phyloP scores from a whole-genome alignment of 2,329 filamentous ascomycete genomes.

The Sordariomycetes sp. region DNA sequence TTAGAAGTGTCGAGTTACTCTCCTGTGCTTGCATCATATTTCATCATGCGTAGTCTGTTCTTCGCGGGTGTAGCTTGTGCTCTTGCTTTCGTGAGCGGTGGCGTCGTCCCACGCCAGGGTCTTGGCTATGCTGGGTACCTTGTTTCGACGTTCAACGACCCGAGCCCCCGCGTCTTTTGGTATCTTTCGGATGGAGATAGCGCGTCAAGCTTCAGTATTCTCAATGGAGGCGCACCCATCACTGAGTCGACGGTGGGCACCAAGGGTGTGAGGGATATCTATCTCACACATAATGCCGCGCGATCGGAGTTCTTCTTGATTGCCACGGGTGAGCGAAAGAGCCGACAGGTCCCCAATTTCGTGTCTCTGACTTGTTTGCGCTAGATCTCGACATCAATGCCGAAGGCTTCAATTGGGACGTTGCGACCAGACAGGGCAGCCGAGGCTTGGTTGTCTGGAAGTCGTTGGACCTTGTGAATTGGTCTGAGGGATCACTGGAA shows the following conservation, averaged over 20 bases:
- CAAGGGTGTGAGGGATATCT: conserved; percentile 23
- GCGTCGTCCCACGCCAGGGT: too few species aligned
- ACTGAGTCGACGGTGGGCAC: conserved; percentile 22
- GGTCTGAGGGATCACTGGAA: too few species aligned
- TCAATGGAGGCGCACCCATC: conserved; percentile 21
- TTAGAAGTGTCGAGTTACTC: too few species aligned
- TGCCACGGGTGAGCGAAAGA: conserved; percentile 18
- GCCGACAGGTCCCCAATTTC: neutral
- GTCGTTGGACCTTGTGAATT: conserved; percentile 22
- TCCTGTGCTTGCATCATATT: too few species aligned
- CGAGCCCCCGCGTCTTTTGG: conserved; percentile 19
- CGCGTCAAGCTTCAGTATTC: conserved; percentile 18
- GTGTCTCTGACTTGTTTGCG: too few species aligned
- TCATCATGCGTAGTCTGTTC: too few species aligned
- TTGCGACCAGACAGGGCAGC: conserved; percentile 22
- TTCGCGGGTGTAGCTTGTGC: too few species aligned
- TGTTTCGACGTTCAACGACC: conserved; percentile 24
- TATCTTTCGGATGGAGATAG: conserved; percentile 21
- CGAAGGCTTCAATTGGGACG: conserved; percentile 23
- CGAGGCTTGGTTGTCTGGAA: conserved; percentile 26
- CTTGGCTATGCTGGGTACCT: conserved; percentile 25
- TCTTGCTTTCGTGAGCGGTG: too few species aligned
- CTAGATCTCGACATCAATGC: conserved; percentile 26
- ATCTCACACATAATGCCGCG: conserved; percentile 19
- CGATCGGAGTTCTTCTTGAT: conserved; percentile 23